Base-by-base conservation (phyloP, 176 grass and related monocot genomes). In the Bothriochloa decipiens region DNA sequence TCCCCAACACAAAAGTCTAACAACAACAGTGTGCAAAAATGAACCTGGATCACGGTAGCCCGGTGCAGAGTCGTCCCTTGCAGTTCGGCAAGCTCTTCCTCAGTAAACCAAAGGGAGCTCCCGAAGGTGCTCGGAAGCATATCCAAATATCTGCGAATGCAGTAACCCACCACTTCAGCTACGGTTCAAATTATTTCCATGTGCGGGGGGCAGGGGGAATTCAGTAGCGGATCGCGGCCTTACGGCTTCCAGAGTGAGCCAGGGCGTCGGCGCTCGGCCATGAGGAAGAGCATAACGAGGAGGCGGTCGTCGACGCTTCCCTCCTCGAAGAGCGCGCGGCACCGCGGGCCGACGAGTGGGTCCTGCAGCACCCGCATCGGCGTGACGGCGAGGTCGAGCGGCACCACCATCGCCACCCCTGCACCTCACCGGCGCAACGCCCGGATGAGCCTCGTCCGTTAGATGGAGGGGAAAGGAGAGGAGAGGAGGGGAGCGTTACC, bases 321-420 rank as follows among this genome's bases (percentile, higher is more conserved):
- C 16, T 94, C 90, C 69, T 93, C 87, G 26, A 95, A 95, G 77
- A 95, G 68, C 64, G 85, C 85, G 42, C 91, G 88, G 83, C 89
- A 98, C 35, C 74, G 89, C 77, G 86, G 83, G 0, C 96, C 96
- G 11, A 95, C 77, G 7, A 90, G 84, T 2, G 87, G 87, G 77
- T 98, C 96, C 82, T 98, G 96, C 68, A 98, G 89, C 62, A 98
- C 91, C 81, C 93, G 90, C 91, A 98, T 95, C 32, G 93, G 91
- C 14, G 96, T 95, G 50, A 98, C 83, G 78, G 91, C 89, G 14
- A 98, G 86, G 76, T 98, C 91, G 26, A 98, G 93, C 46, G 96
- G 96, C 83, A 98, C 91, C 43, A 90, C 96, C 96, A 98, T 90
- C 20, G 90, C 85, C 84, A 92, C 84, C 64, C 89, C 93, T 90